These are phyloP conservation scores for Tulasnella sp. DNA, from an alignment of 768 basidiomycete species.

Conservation along the genomic window DNA sequence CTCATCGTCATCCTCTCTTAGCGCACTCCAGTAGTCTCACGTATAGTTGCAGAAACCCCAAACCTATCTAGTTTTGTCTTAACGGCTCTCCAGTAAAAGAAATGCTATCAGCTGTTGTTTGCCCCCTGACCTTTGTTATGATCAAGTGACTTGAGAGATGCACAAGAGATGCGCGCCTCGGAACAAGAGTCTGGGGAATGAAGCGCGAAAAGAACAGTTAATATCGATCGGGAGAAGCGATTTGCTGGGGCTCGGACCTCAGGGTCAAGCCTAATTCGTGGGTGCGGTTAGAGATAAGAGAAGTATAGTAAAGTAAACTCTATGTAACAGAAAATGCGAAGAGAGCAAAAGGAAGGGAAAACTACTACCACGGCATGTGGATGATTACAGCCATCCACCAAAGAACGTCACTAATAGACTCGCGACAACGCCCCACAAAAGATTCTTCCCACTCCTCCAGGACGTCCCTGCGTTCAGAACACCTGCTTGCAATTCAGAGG, in stretches of 20 bases:
- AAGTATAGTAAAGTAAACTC: slow-evolving; percentile 14
- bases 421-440: background rate
- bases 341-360: background rate
- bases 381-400: background rate
- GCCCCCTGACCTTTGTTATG: background rate
- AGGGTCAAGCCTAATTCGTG: slow-evolving; percentile 1
- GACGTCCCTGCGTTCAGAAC: slow-evolving; percentile 9
- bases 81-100: background rate
- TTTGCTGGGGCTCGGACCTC: background rate
- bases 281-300: slow-evolving; percentile 11
- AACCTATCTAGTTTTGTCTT: background rate
- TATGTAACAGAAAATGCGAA: slow-evolving; percentile 13
- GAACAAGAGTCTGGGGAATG: slow-evolving; percentile 17
- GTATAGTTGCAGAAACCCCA: background rate
- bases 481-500: slow-evolving; percentile 14
- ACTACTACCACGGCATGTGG: background rate
- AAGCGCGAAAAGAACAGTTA: background rate
- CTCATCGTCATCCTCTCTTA: background rate
- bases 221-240: slow-evolving; percentile 7
- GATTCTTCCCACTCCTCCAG: slow-evolving; percentile 13
- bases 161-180: background rate
- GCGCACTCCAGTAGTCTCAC: background rate
- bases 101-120: slow-evolving; percentile 15
- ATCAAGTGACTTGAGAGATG: background rate
- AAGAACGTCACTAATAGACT: slow-evolving; percentile 8